phyloP scores from a whole-genome alignment of 2,329 filamentous ascomycete species.

The Diaporthe sp. region DNA sequence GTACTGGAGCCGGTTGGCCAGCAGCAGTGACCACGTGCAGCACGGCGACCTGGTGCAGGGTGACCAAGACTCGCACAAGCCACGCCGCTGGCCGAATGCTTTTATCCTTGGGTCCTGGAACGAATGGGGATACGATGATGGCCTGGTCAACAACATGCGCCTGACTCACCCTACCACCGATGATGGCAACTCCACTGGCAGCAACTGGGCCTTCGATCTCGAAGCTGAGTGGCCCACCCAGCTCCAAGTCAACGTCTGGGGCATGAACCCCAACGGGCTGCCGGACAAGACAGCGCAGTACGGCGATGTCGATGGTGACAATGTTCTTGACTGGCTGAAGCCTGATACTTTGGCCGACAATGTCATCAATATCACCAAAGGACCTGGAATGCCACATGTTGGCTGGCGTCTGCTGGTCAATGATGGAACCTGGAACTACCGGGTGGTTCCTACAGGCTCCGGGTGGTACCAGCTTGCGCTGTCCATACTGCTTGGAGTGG shows the following conservation, averaged over 20 bases:
- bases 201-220: conserved; percentile 70
- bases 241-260: conserved; percentile 76
- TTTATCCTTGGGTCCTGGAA: conserved; percentile 75
- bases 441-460: conserved; percentile 66
- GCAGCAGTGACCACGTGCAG: conserved; percentile 72
- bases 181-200: conserved; percentile 51
- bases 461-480: conserved; percentile 65
- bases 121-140: conserved; percentile 73
- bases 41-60: conserved; percentile 63
- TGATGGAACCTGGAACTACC: conserved; percentile 66
- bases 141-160: conserved; percentile 66
- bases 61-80: conserved; percentile 42
- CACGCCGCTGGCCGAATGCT: conserved; percentile 71
- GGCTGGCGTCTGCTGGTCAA: conserved; percentile 68
- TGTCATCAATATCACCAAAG: conserved; percentile 68
- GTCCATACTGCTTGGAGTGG: conserved; percentile 64
- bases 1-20: conserved; percentile 71
- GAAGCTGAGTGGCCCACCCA: conserved; percentile 74
- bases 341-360: conserved; percentile 67
- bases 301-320: conserved; percentile 73
- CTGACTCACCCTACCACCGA: conserved; percentile 47
- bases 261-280: conserved; percentile 73
- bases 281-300: conserved; percentile 71
- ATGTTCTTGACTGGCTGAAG: conserved; percentile 71
- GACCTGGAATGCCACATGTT: conserved; percentile 66